phyloP scores from a whole-genome alignment of 169 alveolate species.

The Babesia microti region DNA sequence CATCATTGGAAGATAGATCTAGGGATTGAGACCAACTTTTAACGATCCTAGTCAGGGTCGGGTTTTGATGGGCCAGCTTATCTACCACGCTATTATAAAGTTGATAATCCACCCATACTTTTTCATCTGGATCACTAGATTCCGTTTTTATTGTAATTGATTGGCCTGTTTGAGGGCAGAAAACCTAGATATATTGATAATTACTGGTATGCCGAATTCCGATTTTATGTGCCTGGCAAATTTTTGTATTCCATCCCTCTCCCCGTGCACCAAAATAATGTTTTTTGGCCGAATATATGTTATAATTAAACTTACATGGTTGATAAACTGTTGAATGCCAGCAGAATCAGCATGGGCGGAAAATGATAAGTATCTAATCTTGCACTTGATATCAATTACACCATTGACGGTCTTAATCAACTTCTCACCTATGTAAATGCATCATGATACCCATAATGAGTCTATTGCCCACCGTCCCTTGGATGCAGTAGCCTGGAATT shows the following conservation, averaged over 20 bases:
- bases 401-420: constrained; percentile 32
- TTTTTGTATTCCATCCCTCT: constrained; percentile 86
- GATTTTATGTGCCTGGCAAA: constrained; percentile 54
- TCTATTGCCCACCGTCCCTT: constrained; percentile 94
- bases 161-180: no score
- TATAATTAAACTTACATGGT: constrained; percentile 52
- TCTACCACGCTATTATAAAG: no score
- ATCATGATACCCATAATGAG: constrained; percentile 70
- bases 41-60: no score
- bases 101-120: no score
- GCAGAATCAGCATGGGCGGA: constrained; percentile 97
- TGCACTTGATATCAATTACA: constrained; percentile 76
- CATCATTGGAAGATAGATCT: no score
- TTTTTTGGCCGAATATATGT: constrained; percentile 75
- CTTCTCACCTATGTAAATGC: constrained; percentile 19
- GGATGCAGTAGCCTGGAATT: constrained; percentile 97
- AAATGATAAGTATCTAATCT: constrained; percentile 87
- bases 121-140: no score
- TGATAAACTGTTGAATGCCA: constrained; percentile 83
- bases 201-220: constrained; percentile 28
- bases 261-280: constrained; percentile 96
- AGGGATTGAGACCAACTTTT: no score
- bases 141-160: no score
- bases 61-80: no score
- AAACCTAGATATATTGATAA: neutral